Conservation (phyloP, 2,329 filamentous ascomycete genomes). For the Aspergillus tanneri region DNA sequence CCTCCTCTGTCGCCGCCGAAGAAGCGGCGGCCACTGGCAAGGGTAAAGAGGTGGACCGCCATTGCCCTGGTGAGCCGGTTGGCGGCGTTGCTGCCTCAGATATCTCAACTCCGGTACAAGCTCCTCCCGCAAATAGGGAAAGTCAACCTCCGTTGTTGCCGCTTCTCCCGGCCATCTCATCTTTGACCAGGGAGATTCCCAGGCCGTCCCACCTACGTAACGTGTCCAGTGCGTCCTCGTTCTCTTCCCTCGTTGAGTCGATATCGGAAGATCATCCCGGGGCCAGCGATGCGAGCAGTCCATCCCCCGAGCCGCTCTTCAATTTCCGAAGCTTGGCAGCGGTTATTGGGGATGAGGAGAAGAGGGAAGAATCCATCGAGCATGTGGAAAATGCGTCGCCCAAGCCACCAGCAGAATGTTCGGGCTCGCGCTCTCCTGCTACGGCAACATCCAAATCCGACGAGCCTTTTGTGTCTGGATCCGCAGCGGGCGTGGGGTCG, state of each 20-base stretch:
- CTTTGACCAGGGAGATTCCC: slow-evolving; percentile 49
- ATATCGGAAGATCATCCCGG: slow-evolving; percentile 40
- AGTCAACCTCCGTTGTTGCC: slow-evolving; percentile 7
- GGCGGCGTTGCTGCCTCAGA: slow-evolving; percentile 35
- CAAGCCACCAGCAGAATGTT: slow-evolving; percentile 23
- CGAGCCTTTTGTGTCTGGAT: slow-evolving; percentile 13
- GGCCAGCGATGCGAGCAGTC: slow-evolving; percentile 49
- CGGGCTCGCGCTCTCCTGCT: slow-evolving; percentile 19
- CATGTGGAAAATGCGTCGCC: slow-evolving; percentile 38
- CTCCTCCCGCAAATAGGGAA: slow-evolving; percentile 9
- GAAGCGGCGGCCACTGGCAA: slow-evolving; percentile 52
- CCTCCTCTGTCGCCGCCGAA: slow-evolving; percentile 38
- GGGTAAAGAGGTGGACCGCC: slow-evolving; percentile 68
- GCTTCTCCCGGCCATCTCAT: slow-evolving; percentile 33
- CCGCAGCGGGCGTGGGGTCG: slow-evolving; percentile 12
- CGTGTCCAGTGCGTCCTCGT: slow-evolving; percentile 83
- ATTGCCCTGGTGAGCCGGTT: slow-evolving; percentile 22
- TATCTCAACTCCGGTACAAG: slow-evolving; percentile 21
- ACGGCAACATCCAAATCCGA: slow-evolving; percentile 15
- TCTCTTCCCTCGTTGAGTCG: slow-evolving; percentile 73
- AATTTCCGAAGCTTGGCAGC: slow-evolving; percentile 87
- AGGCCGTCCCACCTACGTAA: slow-evolving; percentile 73
- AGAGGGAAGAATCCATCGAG: slow-evolving; percentile 38
- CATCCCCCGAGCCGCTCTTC: slow-evolving; percentile 73
- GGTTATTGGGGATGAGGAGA: slow-evolving; percentile 70